These are phyloP conservation scores for Gossypium arboreum DNA, from an alignment of 345 rosid species.

Conservation along the genomic window DNA sequence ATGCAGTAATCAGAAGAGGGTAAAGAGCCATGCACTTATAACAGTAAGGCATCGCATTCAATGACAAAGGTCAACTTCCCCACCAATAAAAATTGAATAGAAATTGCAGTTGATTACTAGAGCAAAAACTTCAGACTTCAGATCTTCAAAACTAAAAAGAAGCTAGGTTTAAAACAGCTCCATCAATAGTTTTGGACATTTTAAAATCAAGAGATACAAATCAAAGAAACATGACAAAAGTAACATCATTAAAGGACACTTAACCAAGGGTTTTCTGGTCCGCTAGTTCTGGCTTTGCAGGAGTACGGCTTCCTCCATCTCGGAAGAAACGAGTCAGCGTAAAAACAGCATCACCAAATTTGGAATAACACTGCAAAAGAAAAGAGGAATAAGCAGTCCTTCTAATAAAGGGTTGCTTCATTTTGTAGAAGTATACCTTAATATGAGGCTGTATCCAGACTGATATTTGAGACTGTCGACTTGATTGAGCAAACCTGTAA, in stretches of 20 bases:
- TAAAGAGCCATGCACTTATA: background rate
- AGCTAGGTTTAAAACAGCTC: background rate
- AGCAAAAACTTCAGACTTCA: slow-evolving; percentile 1
- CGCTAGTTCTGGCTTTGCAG: slow-evolving; percentile 32
- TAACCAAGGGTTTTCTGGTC: slow-evolving; percentile 46
- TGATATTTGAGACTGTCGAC: slow-evolving; percentile 77
- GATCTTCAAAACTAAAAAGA: background rate
- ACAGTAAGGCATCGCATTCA: background rate
- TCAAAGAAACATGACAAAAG: background rate
- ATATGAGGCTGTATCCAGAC: slow-evolving; percentile 89
- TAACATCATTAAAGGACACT: slow-evolving; percentile 24
- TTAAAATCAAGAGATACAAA: background rate
- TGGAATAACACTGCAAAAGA: slow-evolving; percentile 64
- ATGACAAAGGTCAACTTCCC: background rate
- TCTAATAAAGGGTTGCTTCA: slow-evolving; percentile 15
- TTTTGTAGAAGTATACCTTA: slow-evolving; percentile 44
- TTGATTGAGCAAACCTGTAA: slow-evolving; percentile 69
- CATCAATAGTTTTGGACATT: background rate
- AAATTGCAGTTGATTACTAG: background rate
- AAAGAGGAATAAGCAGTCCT: slow-evolving; percentile 22
- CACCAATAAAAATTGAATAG: background rate
- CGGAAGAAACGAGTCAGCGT: slow-evolving; percentile 84
- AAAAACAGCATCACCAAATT: slow-evolving; percentile 80
- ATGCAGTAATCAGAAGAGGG: background rate
- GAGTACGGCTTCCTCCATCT: slow-evolving; percentile 36